These are phyloP conservation scores for Trapa incisa DNA, from an alignment of 345 rosid species.

Conservation along the genomic window DNA sequence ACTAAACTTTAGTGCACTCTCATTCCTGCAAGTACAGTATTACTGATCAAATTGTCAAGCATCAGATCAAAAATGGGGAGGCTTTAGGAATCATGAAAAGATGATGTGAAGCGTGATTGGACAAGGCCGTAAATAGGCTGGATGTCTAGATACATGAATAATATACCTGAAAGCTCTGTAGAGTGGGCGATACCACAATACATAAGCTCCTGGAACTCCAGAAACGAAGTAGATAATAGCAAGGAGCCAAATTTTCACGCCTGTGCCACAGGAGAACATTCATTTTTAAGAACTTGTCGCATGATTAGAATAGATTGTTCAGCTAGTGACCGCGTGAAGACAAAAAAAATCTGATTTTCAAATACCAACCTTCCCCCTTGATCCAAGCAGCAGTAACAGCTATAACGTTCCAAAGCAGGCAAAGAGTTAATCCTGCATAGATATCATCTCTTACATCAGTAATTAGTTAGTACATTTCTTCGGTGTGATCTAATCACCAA, in stretches of 20 bases:
- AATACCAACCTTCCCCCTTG: slow-evolving; percentile 55
- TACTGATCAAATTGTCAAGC: neutral
- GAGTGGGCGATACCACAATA: slow-evolving; percentile 92
- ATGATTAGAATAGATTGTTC: neutral
- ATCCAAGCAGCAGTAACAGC: slow-evolving; percentile 87
- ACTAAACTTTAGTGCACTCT: slow-evolving; percentile 78
- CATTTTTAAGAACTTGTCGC: neutral
- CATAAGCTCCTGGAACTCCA: slow-evolving; percentile 92
- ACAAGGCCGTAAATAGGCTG: too few species aligned
- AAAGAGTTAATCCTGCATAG: slow-evolving; percentile 55
- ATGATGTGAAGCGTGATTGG: too few species aligned
- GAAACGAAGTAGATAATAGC: slow-evolving; percentile 82
- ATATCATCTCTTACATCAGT: neutral
- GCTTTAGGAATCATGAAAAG: too few species aligned
- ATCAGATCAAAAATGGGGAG: too few species aligned
- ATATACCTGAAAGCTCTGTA: slow-evolving; percentile 80
- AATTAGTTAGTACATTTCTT: neutral
- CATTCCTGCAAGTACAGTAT: slow-evolving; percentile 41
- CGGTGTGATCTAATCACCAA: neutral
- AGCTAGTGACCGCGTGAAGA: neutral
- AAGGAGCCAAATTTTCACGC: slow-evolving; percentile 89
- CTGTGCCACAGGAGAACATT: slow-evolving; percentile 21
- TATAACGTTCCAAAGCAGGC: slow-evolving; percentile 81
- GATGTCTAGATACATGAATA: too few species aligned
- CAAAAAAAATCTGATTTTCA: neutral